Evolutionary conservation across 2,329 filamentous ascomycete species (phyloP), one percentile per base, ranked within the genome.

Genomic region (Dactylellina haptotyla): DNA sequence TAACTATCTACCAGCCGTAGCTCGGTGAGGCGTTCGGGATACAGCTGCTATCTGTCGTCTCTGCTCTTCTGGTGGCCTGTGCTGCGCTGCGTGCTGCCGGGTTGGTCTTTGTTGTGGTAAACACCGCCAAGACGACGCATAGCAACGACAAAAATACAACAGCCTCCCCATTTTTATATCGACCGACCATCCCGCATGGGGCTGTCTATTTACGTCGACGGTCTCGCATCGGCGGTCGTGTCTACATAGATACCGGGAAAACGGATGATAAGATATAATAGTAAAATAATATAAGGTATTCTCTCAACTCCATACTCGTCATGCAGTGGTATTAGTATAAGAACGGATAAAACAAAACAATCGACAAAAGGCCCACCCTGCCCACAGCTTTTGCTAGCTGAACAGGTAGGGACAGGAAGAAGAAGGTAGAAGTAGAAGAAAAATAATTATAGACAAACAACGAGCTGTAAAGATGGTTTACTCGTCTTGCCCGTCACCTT

Each of bases 221-320:
- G 18, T n/a, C 3, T 41, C 37, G 3, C 14, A 41, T 41, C n/a
- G n/a, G n/a, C n/a, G n/a, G n/a, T n/a, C n/a, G n/a, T n/a, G n/a
- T n/a, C n/a, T n/a, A n/a, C n/a, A n/a, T n/a, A n/a, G n/a, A n/a
- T n/a, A n/a, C n/a, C n/a, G n/a, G n/a, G n/a, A n/a, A n/a, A n/a
- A n/a, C n/a, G n/a, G n/a, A n/a, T n/a, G n/a, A n/a, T n/a, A n/a
- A n/a, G n/a, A n/a, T n/a, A n/a, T n/a, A n/a, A n/a, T n/a, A n/a
- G n/a, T 41, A 41, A 16, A 41, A 41, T 41, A n/a, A 16, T 41
- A n/a, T n/a, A n/a, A n/a, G n/a, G n/a, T 28, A 53, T 53, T 53
- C 48, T 37, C 53, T 57, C 53, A 57, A 57, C 53, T 57, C 53
- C 53, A 23, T 57, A 57, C 34, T 57, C 32, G 20, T 39, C 32